Conservation (phyloP, 1,284 basidiomycete genomes). For the Pascua sp. region DNA sequence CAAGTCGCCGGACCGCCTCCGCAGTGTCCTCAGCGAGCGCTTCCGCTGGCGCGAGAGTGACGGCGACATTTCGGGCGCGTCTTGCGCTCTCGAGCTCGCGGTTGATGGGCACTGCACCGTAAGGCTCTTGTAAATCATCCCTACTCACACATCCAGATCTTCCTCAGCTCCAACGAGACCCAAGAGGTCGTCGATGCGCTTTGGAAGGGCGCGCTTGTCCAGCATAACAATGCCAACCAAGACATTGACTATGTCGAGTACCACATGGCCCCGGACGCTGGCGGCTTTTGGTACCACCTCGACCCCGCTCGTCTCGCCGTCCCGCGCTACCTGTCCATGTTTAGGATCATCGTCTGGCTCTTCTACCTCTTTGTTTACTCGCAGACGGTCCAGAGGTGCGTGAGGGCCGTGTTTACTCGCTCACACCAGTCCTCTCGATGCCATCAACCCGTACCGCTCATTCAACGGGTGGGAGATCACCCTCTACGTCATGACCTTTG, state of each 20-base stretch:
- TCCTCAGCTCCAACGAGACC: conserved; percentile 80
- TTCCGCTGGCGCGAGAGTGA: conserved; percentile 70
- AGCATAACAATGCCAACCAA: conserved; percentile 62
- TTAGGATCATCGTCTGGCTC: conserved; percentile 67
- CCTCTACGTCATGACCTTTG: conserved; percentile 69
- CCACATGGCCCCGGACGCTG: conserved; percentile 36
- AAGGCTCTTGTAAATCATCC: conserved; percentile 5
- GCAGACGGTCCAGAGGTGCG: conserved; percentile 63
- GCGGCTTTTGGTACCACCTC: conserved; percentile 65
- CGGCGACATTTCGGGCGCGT: conserved; percentile 69
- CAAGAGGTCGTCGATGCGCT: conserved; percentile 63
- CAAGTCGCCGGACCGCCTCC: conserved; percentile 61
- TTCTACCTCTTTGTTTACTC: conserved; percentile 81
- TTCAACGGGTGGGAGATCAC: conserved; percentile 73
- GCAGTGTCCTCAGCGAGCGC: conserved; percentile 66
- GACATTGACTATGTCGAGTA: conserved; percentile 51
- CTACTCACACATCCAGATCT: conserved; percentile 55
- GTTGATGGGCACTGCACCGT: conserved; percentile 65
- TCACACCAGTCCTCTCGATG: conserved; percentile 29
- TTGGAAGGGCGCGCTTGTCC: conserved; percentile 78
- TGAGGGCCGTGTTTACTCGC: not conserved
- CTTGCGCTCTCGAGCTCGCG: conserved; percentile 73
- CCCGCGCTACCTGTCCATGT: conserved; percentile 61
- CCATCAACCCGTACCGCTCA: conserved; percentile 40
- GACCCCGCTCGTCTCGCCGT: conserved; percentile 76